Evolutionary conservation across 1,284 basidiomycete species (phyloP).

Genomic region (Ustilago trichophora): DNA sequence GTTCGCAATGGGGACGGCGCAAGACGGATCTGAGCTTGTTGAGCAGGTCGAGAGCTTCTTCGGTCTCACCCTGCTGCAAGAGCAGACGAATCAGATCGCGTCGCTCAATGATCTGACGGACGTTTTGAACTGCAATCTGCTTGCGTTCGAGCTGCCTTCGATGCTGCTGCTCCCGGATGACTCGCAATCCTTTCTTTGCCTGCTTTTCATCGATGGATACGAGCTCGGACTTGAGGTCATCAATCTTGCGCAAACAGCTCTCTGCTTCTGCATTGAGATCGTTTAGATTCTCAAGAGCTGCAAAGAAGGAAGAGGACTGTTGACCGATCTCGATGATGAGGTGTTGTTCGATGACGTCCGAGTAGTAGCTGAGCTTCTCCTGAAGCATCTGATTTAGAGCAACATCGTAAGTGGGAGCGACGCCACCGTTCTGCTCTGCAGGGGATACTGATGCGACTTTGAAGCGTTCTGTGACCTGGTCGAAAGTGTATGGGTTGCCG

Average conservation of each 20-base stretch:
- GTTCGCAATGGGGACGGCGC: background rate
- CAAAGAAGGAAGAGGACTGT: constrained; percentile 92
- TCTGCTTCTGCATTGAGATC: constrained; percentile 88
- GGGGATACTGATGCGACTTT: constrained; percentile 33
- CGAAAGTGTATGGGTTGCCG: constrained; percentile 84
- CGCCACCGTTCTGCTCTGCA: constrained; percentile 9
- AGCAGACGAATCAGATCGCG: constrained; percentile 53
- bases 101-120: constrained; percentile 51
- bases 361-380: constrained; percentile 90
- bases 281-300: constrained; percentile 91
- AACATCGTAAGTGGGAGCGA: constrained; percentile 49
- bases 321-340: constrained; percentile 90
- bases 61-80: constrained; percentile 58
- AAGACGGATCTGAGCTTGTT: constrained; percentile 28
- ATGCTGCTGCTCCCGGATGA: constrained; percentile 49
- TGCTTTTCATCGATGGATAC: constrained; percentile 79
- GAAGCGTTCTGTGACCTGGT: constrained; percentile 76
- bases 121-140: constrained; percentile 29
- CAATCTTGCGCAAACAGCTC: constrained; percentile 81
- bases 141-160: constrained; percentile 48
- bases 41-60: constrained; percentile 60
- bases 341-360: constrained; percentile 93
- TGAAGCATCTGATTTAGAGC: constrained; percentile 74
- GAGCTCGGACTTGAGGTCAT: constrained; percentile 77
- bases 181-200: constrained; percentile 49